A percentile compares a stretch with the other conserved stretches of the same genome.
Evolutionary conservation across 2,329 filamentous ascomycete genomes (phyloP).

Genomic region (Ceratocystis eucalypticola): DNA sequence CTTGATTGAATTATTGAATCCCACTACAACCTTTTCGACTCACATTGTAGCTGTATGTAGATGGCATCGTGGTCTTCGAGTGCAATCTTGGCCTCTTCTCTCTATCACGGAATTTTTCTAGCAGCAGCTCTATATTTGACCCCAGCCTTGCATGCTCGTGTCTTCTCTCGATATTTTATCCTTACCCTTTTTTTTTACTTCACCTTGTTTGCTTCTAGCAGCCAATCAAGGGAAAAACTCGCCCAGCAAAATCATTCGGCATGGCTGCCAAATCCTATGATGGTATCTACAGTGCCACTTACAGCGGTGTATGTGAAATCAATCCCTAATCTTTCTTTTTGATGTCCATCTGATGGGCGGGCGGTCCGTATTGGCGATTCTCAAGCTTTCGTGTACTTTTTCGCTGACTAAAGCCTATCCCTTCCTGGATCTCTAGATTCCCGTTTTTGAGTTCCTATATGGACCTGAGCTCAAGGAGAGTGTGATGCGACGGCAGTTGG

Average conservation of each 20-base stretch:
- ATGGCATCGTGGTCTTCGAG: background rate
- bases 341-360: background rate
- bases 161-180: background rate
- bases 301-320: constrained; percentile 46
- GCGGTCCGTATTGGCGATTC: constrained; percentile 1
- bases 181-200: background rate
- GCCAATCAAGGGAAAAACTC: background rate
- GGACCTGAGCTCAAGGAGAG: constrained; percentile 64
- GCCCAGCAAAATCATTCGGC: background rate
- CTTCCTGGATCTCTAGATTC: constrained; percentile 46
- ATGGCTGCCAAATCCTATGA: constrained; percentile 3
- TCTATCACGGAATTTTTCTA: background rate
- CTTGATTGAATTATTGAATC: background rate
- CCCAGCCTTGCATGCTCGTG: background rate
- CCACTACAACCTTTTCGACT: background rate
- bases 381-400: background rate
- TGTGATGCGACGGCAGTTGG: constrained; percentile 87
- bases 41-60: background rate
- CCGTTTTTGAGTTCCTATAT: constrained; percentile 87
- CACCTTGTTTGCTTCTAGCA: background rate
- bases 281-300: constrained; percentile 53
- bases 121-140: background rate
- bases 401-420: constrained; percentile 2
- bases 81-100: background rate
- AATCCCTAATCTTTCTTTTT: constrained; percentile 10